Evolutionary conservation across 2,329 filamentous ascomycete genomes (phyloP), one percentile per base, ranked within the genome.

Genomic region (Dryadomyces quercus-mongolicae): DNA sequence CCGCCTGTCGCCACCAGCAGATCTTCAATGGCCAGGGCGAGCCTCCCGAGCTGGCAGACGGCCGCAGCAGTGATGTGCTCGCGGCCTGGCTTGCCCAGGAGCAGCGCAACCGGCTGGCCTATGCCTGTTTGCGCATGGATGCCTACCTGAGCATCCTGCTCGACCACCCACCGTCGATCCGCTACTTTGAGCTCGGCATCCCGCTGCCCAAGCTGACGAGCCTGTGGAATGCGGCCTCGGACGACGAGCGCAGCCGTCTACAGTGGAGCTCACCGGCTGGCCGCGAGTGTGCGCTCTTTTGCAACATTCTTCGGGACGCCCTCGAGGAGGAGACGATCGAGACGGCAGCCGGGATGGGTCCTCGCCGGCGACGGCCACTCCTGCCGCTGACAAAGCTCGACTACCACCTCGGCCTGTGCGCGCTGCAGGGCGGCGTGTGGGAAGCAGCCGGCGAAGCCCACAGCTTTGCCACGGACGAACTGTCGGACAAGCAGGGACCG

Each of bases 201-300:
- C 53, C 53, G 36, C 49, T 55, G 2, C 53, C 53, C 20, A 55
- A 55, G 49, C 34, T 50, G 42, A 22, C 53, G 5, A 18, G 21
- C 9, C 49, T 55, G 36, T 55, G 53, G 53, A 34, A 44, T 8
- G 53, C 53, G 3, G 13, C 20, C 8, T 42, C 49, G 5, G 53
- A 38, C 21, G 53, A 51, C 10, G 53, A 48, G 53, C 48, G 53
- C 34, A 51, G 43, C 21, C 16, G 44, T 10, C 44, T 55, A 22
- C 53, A 55, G 18, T 55, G 53, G 53, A 48, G 43, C 48, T 31
- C 49, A 34, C 53, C 53, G 12, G 49, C 53, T 5, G 53, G 53
- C 10, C 53, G 53, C 9, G 53, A 55, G 22, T 20, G 36, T 16
- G 53, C 34, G n/a, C 43, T 55, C 5, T 55, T 55, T n/a, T 51